Base-by-base conservation (phyloP, 1,284 basidiomycete genomes). In the Ustilago lituana region DNA sequence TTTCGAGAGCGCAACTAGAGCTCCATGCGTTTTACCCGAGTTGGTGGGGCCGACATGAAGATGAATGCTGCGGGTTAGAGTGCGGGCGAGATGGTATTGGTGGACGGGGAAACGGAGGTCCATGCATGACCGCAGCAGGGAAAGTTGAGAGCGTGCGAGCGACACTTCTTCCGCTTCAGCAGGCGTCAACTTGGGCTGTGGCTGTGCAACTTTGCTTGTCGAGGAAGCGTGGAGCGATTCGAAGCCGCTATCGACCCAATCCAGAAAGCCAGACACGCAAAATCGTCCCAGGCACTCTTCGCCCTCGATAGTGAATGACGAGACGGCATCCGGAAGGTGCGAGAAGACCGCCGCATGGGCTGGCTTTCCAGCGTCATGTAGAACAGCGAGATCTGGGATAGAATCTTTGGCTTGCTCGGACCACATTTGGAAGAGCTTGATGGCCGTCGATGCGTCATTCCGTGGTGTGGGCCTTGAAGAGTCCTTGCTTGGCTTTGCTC, bases 21-120 rank as follows among this genome's bases (percentile, higher is more conserved):
- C 95, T 75, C 91, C 90, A 81, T 98, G 90, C 0, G 94, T 98
- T 84, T 98, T 98, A 36, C 95, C 95, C 59, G 91, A 93, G 84
- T 98, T 98, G 29, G 95, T 98, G 0, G 95, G 95, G 0, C 95
- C 95, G 57, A 98, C 93, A 80, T 98, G 95, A 84, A 98, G 89
- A 82, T 95, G 91, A 69, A 98, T 85, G 75, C 90, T 90, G 17
- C 95, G 87, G 8, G 86, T 87, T 55, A 89, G 76, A 2, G 84
- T 73, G 6, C 87, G 82, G 0, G 87, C 85, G 5, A 57, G 33
- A 3, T 84, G 59, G 56, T 82, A 84, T 5, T 73, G 67, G 22
- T 82, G 74, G 14, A 82, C 68, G 5, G 85, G 74, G 19, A 56
- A 50, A 4, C 77, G 73, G 26, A 79, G 47, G 20, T 79, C 76